Evolutionary conservation across 495 filamentous ascomycete species (phyloP).

Genomic region (Cudoniella acicularis): DNA sequence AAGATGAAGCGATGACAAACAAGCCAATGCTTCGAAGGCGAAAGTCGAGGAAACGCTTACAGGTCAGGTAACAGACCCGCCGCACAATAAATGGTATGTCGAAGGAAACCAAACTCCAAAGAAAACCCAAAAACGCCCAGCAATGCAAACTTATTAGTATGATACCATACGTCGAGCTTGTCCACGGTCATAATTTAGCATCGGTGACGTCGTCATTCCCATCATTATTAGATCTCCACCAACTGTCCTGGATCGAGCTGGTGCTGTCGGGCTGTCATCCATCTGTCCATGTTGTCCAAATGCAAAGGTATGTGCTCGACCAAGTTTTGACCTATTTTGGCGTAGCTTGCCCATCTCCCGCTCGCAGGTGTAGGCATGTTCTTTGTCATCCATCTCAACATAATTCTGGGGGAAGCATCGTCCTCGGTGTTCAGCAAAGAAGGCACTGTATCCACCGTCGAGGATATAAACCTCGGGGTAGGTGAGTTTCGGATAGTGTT

Average conservation of each 20-base stretch:
- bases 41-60: slow-evolving; percentile 5
- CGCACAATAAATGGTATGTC: slow-evolving; percentile 8
- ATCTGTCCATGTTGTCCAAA: slow-evolving; percentile 68
- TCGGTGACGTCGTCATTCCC: slow-evolving; percentile 49
- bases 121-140: slow-evolving; percentile 24
- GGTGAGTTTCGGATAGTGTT: slow-evolving; percentile 77
- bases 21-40: slow-evolving; percentile 6
- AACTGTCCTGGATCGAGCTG: slow-evolving; percentile 43
- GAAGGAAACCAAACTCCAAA: slow-evolving; percentile 18
- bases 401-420: slow-evolving; percentile 93
- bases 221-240: slow-evolving; percentile 45
- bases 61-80: slow-evolving; percentile 9
- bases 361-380: slow-evolving; percentile 88
- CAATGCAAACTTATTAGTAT: slow-evolving; percentile 44
- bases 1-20: slow-evolving; percentile 16
- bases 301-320: slow-evolving; percentile 89
- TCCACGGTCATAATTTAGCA: slow-evolving; percentile 46
- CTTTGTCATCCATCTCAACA: slow-evolving; percentile 87
- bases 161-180: slow-evolving; percentile 69
- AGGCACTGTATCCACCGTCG: slow-evolving; percentile 91
- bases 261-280: slow-evolving; percentile 77
- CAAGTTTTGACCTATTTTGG: slow-evolving; percentile 72
- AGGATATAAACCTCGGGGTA: slow-evolving; percentile 97
- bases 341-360: slow-evolving; percentile 85
- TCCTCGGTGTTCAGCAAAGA: slow-evolving; percentile 71